Evolutionary conservation across 2,329 filamentous ascomycete genomes (phyloP), one percentile per base, ranked within the genome.

Genomic region (Xylariales sp.): DNA sequence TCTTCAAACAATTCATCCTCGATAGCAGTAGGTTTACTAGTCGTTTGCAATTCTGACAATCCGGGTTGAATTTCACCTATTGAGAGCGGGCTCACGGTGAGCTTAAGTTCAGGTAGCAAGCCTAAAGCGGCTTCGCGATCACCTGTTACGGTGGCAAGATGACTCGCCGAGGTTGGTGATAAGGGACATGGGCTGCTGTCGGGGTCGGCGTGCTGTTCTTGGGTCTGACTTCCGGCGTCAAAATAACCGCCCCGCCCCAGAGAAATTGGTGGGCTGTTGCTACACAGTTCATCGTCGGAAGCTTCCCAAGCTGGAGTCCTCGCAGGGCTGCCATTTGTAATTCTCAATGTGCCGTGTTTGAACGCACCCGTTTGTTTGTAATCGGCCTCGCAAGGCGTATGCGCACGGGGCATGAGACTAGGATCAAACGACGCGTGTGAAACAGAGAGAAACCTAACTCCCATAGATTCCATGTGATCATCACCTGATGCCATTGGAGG

Each of bases 301-400:
- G 53, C 41, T 53, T 72, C 67, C 54, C 64, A 64, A 14, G 70
- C 64, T 14, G 82, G 79, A 54, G 84, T 87, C n/a, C 79, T 78
- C 14, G 77, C 77, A 2, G 89, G 88, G 64, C 84, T 86, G 14
- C 87, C 88, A 75, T 91, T 91, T 28, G 82, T 89, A 64, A 91
- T 90, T 43, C 87, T 84, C 57, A 91, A 74, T 1, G 87, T 87
- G 1, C 89, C 89, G 61, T 89, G 84, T 74, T 88, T 89, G 74
- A 89, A 90, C 10, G 83, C 86, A 3, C 89, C 89, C 39, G 88
- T 84, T 53, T 89, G 87, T 67, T 82, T 82, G 72, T 90, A 90
- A n/a, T 86, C 83, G 34, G 81, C 76, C 30, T 89, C 87, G 48
- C 80, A 84, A 0, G 88, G 85, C 0, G 85, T 87, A 34, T 79